Base-by-base conservation (phyloP, 2,329 filamentous ascomycete species). In the Cladorrhinum sp. region DNA sequence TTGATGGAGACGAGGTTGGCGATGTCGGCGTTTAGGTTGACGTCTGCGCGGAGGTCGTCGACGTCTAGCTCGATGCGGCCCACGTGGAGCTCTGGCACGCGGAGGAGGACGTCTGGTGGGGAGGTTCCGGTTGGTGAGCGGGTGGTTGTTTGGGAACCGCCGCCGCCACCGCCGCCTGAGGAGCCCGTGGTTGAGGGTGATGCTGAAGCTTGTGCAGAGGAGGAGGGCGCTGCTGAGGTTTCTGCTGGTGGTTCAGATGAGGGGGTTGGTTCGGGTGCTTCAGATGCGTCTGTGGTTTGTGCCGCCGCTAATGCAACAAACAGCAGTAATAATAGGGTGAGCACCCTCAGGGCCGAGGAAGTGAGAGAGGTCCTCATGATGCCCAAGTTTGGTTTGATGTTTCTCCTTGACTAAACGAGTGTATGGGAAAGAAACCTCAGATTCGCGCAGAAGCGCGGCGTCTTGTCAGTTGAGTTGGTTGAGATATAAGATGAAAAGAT, bases 21-120 rank as follows among this genome's bases (percentile, higher is more conserved):
- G n/a, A 87, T 77, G 62, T 83, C 79, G 33, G 84, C 84, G 54
- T 83, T 82, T 1, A 87, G 74, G 68, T 86, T 86, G 67, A 87
- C 76, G 62, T 87, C 81, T 2, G 83, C 84, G 61, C 77, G 75
- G 18, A 86, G 73, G 65, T 85, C 79, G 65, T 86, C 83, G 2
- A 87, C 84, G 52, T 81, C 78, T 2, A 87, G 75, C 72, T 86
- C 84, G 61, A 87, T 87, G 55, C 77, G 76, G 42, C 81, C 81
- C 18, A 87, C 84, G 42, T 80, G 80, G 7, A 87, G 76, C 64
- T 84, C 78, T 0, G 84, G 83, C 1, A 86, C 80, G 53, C 79
- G 80, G 39, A 87, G 79, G 59, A 79, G 76, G 18, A 87, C 84
- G 73, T 87, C 84, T 9, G 84, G 83, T 0, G 78, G 74, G 2